Base-by-base conservation (phyloP, 73 alveolate genomes). In the Stentor coeruleus region DNA sequence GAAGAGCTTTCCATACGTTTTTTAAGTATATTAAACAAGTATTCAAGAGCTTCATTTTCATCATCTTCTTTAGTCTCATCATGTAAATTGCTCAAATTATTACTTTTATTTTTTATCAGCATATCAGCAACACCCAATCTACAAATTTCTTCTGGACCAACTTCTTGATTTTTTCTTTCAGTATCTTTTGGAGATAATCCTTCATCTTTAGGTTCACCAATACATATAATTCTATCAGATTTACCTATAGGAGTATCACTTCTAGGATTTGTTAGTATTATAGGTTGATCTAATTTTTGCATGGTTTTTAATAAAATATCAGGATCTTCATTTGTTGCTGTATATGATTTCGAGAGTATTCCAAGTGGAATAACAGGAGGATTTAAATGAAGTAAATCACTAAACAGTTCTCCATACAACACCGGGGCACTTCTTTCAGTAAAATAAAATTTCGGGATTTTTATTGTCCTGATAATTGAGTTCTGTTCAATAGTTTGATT, bases 281-380 rank as follows among this genome's bases (percentile, higher is more conserved):
- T 33, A 20, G n/a, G 40, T 11, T 66, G 79, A 31, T 20, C 79
- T 11, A 33, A 20, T 20, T 4, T 3, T 20, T 59, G 11, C 33
- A 28, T 40, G n/a, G n/a, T n/a, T n/a, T n/a, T n/a, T n/a, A n/a
- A n/a, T n/a, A n/a, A n/a, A n/a, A n/a, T n/a, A 15, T 40, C 79
- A 26, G 36, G 79, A 20, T 1, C 37, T 26, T 66, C n/a, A 28
- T 20, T 20, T 28, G 20, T 40, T 26, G 36, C 37, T 0, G 42
- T 2, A 66, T 26, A 28, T 66, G 49, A 14, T 26, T 26, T 33
- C 14, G 79, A 66, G 26, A 66, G 11, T 66, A 66, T 2, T 33
- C 79, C 79, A 66, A 66, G n/a, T 1, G 79, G 79, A 26, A 66
- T 66, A 1, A 66, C 79, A 20, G 79, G 79, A 66, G 79, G 79